These are phyloP conservation scores for Brassica rapa DNA, from an alignment of 345 rosid genomes.

Conservation along the genomic window DNA sequence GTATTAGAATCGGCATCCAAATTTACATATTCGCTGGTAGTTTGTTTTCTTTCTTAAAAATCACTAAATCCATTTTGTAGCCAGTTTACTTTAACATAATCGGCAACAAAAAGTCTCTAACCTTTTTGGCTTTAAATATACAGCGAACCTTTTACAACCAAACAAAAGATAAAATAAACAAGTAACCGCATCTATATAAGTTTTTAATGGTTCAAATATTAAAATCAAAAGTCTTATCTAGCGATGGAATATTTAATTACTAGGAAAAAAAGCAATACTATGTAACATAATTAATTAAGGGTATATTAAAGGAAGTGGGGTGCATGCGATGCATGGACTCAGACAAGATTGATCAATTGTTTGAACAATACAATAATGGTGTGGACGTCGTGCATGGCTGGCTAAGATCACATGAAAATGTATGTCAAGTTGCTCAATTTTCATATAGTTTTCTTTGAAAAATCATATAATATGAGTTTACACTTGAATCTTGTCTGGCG, in stretches of 20 bases:
- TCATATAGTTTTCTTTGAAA: background rate
- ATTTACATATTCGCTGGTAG: background rate
- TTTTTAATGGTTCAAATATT: background rate
- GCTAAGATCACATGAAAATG: constrained; percentile 27
- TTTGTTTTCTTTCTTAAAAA: background rate
- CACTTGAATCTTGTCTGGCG: constrained; percentile 10
- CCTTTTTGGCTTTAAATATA: constrained; percentile 3
- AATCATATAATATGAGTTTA: background rate
- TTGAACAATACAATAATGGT: constrained; percentile 17
- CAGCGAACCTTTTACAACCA: background rate
- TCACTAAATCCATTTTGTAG: background rate
- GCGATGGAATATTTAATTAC: background rate
- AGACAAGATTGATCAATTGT: constrained; percentile 16
- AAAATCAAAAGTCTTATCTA: background rate
- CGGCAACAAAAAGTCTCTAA: background rate
- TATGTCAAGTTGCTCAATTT: background rate
- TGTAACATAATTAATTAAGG: background rate
- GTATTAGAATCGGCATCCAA: background rate
- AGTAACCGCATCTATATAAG: background rate
- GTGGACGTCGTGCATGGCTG: constrained; percentile 28
- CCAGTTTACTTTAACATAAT: constrained; percentile 2
- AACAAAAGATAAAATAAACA: background rate
- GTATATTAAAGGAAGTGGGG: background rate
- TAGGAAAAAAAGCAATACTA: background rate
- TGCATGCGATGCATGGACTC: constrained; percentile 13